Conservation (phyloP, 495 filamentous ascomycete species). For the Pyrenopolyporus hunteri region DNA sequence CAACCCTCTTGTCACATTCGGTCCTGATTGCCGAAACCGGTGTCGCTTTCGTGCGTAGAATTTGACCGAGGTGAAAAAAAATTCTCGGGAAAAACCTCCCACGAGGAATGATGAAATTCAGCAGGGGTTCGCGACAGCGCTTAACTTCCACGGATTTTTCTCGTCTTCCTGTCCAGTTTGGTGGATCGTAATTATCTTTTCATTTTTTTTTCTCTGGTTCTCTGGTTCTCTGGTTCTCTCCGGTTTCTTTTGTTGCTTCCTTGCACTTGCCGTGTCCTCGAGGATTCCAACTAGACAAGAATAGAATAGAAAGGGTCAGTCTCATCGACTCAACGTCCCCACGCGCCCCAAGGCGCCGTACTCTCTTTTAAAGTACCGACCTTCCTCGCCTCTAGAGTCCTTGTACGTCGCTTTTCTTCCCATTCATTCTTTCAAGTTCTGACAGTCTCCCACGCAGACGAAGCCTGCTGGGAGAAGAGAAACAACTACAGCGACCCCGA, state of each 20-base stretch:
- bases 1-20: conserved; percentile 32
- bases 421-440: conserved; percentile 12
- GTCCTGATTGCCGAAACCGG: conserved; percentile 35
- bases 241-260: conserved; percentile 13
- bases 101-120: conserved; percentile 34
- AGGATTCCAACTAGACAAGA: conserved; percentile 11
- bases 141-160: conserved; percentile 24
- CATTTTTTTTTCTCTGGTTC: conserved; percentile 6
- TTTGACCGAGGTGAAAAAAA: conserved; percentile 38
- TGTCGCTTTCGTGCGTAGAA: conserved; percentile 22
- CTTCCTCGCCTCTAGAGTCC: conserved; percentile 18
- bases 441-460: conserved; percentile 14
- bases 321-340: conserved; percentile 20
- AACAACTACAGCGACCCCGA: not conserved
- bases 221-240: conserved; percentile 18
- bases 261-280: not conserved
- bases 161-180: conserved; percentile 11
- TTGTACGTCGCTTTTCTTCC: conserved; percentile 14
- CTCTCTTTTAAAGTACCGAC: conserved; percentile 30
- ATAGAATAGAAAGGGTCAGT: conserved; percentile 10
- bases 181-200: conserved; percentile 20
- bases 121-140: conserved; percentile 30
- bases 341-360: conserved; percentile 23
- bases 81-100: conserved; percentile 38
- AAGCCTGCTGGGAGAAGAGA: conserved; percentile 17